Conservation (phyloP, 208 protist species). For the Porcisia hertigi region DNA sequence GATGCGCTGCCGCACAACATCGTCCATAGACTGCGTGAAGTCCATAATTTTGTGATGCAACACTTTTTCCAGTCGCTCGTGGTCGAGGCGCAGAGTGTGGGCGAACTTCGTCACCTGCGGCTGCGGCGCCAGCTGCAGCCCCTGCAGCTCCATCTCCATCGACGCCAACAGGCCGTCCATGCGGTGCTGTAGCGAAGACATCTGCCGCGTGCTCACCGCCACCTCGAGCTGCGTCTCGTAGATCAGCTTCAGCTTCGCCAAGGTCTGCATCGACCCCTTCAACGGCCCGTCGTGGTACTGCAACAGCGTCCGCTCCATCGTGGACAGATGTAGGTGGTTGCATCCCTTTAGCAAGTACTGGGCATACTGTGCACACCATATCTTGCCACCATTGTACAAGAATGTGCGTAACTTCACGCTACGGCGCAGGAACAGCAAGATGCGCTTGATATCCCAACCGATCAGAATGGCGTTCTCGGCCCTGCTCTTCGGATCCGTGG, state of each 20-base stretch:
- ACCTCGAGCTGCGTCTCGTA: conserved; percentile 90
- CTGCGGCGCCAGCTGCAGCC: conserved; percentile 79
- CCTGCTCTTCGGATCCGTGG: conserved; percentile 35
- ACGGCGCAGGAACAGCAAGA: conserved; percentile 77
- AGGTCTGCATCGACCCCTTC: conserved; percentile 58
- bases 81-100: conserved; percentile 60
- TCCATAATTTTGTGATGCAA: conserved; percentile 86
- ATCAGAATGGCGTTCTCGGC: conserved; percentile 72
- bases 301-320: conserved; percentile 86
- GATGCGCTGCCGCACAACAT: conserved; percentile 82
- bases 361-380: conserved; percentile 93
- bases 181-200: conserved; percentile 79
- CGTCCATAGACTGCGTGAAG: conserved; percentile 84
- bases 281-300: conserved; percentile 81
- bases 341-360: conserved; percentile 92
- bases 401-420: conserved; percentile 65
- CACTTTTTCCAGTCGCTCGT: conserved; percentile 78
- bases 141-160: conserved; percentile 91
- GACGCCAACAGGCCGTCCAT: conserved; percentile 92
- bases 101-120: conserved; percentile 67
- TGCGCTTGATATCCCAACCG: conserved; percentile 86
- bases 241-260: conserved; percentile 87
- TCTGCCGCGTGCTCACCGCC: conserved; percentile 75
- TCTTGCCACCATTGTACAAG: conserved; percentile 73
- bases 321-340: conserved; percentile 77